Conservation (phyloP, 2,329 filamentous ascomycete genomes). For the Biscogniauxia marginata region DNA sequence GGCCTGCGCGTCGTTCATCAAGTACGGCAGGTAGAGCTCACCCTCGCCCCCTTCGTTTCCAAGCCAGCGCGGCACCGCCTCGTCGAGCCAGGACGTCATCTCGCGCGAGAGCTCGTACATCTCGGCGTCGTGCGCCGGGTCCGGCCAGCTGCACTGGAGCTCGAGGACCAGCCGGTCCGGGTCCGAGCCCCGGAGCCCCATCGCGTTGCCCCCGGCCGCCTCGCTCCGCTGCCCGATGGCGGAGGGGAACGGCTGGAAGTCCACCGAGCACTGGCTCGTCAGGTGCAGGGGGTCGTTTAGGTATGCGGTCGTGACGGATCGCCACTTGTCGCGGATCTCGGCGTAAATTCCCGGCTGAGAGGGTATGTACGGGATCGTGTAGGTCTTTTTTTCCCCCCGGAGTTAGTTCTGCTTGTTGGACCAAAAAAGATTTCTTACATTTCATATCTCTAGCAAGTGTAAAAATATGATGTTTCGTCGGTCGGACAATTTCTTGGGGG, state of each 20-base stretch:
- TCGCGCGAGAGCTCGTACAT: slow-evolving; percentile 15
- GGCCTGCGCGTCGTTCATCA: slow-evolving; percentile 37
- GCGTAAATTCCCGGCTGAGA: slow-evolving; percentile 30
- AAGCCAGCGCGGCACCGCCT: slow-evolving; percentile 24
- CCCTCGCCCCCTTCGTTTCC: slow-evolving; percentile 6
- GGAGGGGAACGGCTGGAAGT: slow-evolving; percentile 33
- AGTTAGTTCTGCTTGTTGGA: neutral
- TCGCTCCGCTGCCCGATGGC: slow-evolving; percentile 23
- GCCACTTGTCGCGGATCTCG: slow-evolving; percentile 33
- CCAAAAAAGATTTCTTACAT: too few species aligned
- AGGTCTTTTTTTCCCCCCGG: slow-evolving; percentile 12
- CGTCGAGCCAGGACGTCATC: slow-evolving; percentile 21
- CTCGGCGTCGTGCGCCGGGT: slow-evolving; percentile 19
- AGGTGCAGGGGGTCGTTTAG: slow-evolving; percentile 23
- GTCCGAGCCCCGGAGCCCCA: slow-evolving; percentile 23
- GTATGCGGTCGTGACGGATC: slow-evolving; percentile 24
- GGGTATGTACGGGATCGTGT: slow-evolving; percentile 25
- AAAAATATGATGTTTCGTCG: too few species aligned
- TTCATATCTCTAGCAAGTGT: too few species aligned
- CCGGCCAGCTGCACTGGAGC: slow-evolving; percentile 26
- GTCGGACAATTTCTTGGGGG: too few species aligned
- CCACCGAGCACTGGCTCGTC: slow-evolving; percentile 28
- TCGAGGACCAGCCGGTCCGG: slow-evolving; percentile 24
- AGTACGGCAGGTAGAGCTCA: slow-evolving; percentile 28
- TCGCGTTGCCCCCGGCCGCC: slow-evolving; percentile 25